Evolutionary conservation across 306 rosid species (phyloP).

Genomic region (Heteromeles arbutifolia): DNA sequence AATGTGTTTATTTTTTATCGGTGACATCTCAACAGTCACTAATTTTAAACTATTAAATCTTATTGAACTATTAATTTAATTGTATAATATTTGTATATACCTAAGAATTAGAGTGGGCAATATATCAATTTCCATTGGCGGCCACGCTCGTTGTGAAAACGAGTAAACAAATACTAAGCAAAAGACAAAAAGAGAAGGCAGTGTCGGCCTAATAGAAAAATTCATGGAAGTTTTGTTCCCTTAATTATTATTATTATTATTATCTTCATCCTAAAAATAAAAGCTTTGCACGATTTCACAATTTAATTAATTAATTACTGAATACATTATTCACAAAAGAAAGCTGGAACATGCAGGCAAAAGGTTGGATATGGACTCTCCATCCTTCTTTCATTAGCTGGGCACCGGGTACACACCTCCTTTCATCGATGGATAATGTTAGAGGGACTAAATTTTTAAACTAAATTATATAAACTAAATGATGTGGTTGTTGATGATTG

Average conservation of each 20-base stretch:
- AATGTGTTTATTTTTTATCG: no score
- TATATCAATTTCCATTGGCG: background rate
- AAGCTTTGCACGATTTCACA: background rate
- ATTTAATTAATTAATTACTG: background rate
- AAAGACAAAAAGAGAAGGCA: background rate
- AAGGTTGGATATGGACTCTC: constrained; percentile 11
- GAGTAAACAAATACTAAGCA: background rate
- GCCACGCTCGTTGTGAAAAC: background rate
- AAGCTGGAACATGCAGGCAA: constrained; percentile 16
- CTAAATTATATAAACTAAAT: no score
- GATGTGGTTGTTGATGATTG: no score
- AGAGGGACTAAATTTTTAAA: no score
- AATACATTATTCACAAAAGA: background rate
- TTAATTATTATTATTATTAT: no score
- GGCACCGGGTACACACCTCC: background rate
- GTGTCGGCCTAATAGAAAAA: background rate
- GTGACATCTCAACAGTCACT: accelerated
- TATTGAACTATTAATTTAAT: no score
- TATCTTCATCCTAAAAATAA: background rate
- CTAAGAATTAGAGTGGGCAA: no score
- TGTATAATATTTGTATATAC: background rate
- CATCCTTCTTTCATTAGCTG: no score
- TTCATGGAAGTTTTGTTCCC: background rate
- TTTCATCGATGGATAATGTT: no score
- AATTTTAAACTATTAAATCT: no score